Percentiles rank a stretch among this genome's conserved stretches.
phyloP scores from a whole-genome alignment of 495 filamentous ascomycete species.

The Apiosordaria backusii region DNA sequence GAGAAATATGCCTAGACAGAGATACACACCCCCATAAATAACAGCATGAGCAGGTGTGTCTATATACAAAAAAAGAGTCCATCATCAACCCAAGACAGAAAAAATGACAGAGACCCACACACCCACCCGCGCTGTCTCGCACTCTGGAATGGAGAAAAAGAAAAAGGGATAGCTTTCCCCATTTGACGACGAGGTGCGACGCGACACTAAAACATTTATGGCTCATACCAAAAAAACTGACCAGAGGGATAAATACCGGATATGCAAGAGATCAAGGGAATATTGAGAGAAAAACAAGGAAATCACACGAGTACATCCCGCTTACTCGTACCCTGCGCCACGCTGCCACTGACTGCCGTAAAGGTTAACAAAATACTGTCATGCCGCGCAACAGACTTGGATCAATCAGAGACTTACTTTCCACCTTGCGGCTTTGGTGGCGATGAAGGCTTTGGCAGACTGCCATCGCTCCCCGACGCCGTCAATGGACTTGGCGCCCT shows the following conservation, averaged over 20 bases:
- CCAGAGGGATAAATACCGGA: neutral
- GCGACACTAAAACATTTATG: neutral
- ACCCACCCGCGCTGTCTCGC: neutral
- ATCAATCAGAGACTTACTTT: conserved; percentile 42
- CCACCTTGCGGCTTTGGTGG: conserved; percentile 30
- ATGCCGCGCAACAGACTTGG: too few species aligned
- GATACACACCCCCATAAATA: neutral
- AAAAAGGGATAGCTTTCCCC: neutral
- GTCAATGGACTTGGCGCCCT: conserved; percentile 26
- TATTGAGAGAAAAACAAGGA: conserved; percentile 2
- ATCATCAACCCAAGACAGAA: neutral
- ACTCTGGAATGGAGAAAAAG: neutral
- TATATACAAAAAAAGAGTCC: neutral
- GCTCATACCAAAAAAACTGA: neutral
- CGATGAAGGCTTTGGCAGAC: conserved; percentile 15
- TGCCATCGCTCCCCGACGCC: conserved; percentile 11
- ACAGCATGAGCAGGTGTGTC: neutral
- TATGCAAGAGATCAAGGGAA: neutral
- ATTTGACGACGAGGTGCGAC: neutral
- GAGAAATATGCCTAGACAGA: too few species aligned
- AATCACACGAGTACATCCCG: neutral
- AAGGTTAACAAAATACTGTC: conserved; percentile 11
- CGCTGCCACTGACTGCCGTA: conserved; percentile 50
- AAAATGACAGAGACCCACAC: too few species aligned
- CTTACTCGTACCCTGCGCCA: conserved; percentile 52